Percentiles rank a stretch among this genome's conserved stretches.
Evolutionary conservation across 139 green algal species (phyloP).

Genomic region (Closterium sp.): DNA sequence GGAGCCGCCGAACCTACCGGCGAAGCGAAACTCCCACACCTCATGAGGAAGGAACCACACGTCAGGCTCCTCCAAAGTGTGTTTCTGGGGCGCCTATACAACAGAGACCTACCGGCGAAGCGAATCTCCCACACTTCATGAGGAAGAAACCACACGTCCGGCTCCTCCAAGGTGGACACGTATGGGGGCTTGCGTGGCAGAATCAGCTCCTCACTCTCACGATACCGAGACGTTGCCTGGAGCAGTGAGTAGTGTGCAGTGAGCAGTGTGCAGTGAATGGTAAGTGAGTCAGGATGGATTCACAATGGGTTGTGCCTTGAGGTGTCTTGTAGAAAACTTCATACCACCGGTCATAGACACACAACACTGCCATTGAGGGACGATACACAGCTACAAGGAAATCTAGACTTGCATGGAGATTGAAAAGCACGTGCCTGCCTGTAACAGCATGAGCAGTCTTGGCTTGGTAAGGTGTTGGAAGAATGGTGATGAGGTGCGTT

Average conservation of each 20-base stretch:
- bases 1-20: no score
- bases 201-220: constrained; percentile 30
- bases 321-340: no score
- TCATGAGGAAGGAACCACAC: constrained; percentile 37
- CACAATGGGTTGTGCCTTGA: no score
- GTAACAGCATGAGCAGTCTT: no score
- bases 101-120: constrained; percentile 10
- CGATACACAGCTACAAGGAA: no score
- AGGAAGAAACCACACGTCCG: constrained; percentile 31
- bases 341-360: no score
- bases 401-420: no score
- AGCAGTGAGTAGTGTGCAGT: no score
- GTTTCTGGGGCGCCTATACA: no score
- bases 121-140: constrained; percentile 52
- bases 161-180: constrained; percentile 18
- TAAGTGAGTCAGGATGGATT: background rate
- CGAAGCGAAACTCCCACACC: constrained; percentile 50
- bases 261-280: no score
- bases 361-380: no score
- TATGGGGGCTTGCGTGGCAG: constrained; percentile 24
- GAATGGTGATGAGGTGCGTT: background rate
- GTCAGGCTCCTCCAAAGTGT: constrained; percentile 29
- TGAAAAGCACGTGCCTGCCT: no score
- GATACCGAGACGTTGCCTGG: background rate
- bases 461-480: background rate